Evolutionary conservation across 108 stramenopile species (phyloP).

Genomic region (Licmophora abbreviata): DNA sequence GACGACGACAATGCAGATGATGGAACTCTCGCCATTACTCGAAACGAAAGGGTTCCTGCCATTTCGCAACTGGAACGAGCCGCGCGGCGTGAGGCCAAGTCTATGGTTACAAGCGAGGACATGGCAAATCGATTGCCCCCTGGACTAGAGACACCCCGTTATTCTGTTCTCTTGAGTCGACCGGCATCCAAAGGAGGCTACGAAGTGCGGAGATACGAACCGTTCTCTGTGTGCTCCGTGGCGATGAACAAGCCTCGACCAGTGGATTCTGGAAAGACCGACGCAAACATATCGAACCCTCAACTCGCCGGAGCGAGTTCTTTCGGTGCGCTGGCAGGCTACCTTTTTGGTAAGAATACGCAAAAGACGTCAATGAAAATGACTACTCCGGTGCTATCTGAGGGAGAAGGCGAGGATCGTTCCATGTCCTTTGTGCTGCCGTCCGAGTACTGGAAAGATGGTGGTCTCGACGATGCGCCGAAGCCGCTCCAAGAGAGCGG

Average conservation of each 20-base stretch:
- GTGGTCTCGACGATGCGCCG: conserved; percentile 48
- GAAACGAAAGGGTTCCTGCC: background rate
- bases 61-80: conserved; percentile 29
- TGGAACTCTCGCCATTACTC: background rate
- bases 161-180: conserved; percentile 39
- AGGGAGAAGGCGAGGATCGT: conserved; percentile 23
- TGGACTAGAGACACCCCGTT: conserved; percentile 75
- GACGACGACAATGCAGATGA: conserved; percentile 7
- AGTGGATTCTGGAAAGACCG: conserved; percentile 31
- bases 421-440: conserved; percentile 90
- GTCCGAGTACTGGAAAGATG: conserved; percentile 58
- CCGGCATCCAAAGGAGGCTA: conserved; percentile 9
- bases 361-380: conserved; percentile 79
- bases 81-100: conserved; percentile 23
- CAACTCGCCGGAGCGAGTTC: conserved; percentile 54
- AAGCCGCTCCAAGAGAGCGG: conserved; percentile 62
- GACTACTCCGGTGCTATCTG: conserved; percentile 87
- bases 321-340: conserved; percentile 89
- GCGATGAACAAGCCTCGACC: conserved; percentile 45
- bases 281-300: conserved; percentile 50
- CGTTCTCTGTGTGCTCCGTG: conserved; percentile 70
- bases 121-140: conserved; percentile 41
- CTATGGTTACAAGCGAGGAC: conserved; percentile 13
- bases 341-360: conserved; percentile 92
- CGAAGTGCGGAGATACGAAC: conserved; percentile 76